These are phyloP conservation scores for Botrytis sinoallii DNA, from an alignment of 2,329 filamentous ascomycete genomes.

Conservation along the genomic window DNA sequence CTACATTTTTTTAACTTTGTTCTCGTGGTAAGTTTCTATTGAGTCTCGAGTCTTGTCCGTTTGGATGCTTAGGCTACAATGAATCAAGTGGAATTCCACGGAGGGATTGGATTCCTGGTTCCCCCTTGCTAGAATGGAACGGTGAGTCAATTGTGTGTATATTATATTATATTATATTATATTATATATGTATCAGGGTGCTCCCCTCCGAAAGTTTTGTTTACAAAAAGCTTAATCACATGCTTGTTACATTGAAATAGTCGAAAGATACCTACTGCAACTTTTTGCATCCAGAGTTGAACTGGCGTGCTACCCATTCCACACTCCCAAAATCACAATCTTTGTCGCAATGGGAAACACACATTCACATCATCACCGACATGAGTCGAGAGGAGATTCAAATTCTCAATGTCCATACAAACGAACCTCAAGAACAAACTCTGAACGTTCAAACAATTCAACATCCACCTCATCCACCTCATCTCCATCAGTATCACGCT, in stretches of 20 bases:
- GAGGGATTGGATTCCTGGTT: neutral
- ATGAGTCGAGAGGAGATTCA: neutral
- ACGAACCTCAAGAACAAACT: conserved; percentile 10
- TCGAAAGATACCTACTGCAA: neutral
- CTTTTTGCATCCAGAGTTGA: neutral
- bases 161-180: neutral
- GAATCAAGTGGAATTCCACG: no score
- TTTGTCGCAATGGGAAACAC: conserved; percentile 11
- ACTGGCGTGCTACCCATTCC: no score
- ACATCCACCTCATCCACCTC: neutral
- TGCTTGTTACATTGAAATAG: neutral
- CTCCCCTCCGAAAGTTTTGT: neutral
- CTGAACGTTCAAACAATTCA: neutral
- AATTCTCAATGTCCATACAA: neutral
- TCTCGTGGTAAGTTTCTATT: neutral
- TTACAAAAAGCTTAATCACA: neutral
- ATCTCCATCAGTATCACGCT: neutral
- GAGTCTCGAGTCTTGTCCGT: neutral
- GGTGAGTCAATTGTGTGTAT: neutral
- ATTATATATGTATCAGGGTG: conserved; percentile 4
- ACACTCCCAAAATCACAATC: neutral
- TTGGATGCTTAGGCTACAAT: neutral
- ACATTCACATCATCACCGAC: neutral
- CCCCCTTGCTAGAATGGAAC: neutral
- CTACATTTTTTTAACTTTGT: neutral